Base-by-base conservation (phyloP, 495 filamentous ascomycete species). In the Penicillium odoratum region DNA sequence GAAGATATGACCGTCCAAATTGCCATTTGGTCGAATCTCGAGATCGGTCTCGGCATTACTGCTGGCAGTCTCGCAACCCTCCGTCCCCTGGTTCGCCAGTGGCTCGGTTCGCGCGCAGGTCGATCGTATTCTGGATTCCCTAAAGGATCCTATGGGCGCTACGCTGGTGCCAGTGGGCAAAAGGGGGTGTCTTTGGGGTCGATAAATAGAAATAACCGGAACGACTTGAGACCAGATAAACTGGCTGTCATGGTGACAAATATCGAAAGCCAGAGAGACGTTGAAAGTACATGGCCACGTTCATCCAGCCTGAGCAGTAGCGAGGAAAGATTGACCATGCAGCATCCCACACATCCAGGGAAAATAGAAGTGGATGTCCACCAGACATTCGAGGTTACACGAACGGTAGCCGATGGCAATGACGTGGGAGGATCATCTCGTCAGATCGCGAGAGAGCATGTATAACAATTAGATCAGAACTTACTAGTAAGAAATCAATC, bases 51-150 rank as follows among this genome's bases (percentile, higher is more conserved):
- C 0, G 78, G 76, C 10, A 78, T 81, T 56, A 71, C 77, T 0
- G 75, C 76, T 42, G 78, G 72, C 13, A 75, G 74, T 53, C 74
- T 81, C 10, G 77, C 77, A 43, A 78, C 73, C 11, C 73, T 80
- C 8, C 76, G 77, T 26, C 78, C 78, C 6, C 70, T 81, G 5
- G 69, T 84, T 28, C 69, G 73, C 34, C 44, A 70, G 11, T 67
- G 67, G 55, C 53, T 71, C 33, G 73, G 72, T 38, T 67, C 70
- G 5, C 57, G 46, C 30, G 63, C 64, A 34, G 47, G 48, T 8
- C 44, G 58, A 8, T 69, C 72, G 53, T 53, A 59, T 0, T 46
- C 58, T 33, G 66, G 61, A 1, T 70, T 74, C 38, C 68, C 69
- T 5, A 59, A 59, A 4, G 48, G 26, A n/a, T 69, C 64, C 4